Evolutionary conservation across 129 eudicot genomes (phyloP).

Genomic region (Flaveria sonorensis): DNA sequence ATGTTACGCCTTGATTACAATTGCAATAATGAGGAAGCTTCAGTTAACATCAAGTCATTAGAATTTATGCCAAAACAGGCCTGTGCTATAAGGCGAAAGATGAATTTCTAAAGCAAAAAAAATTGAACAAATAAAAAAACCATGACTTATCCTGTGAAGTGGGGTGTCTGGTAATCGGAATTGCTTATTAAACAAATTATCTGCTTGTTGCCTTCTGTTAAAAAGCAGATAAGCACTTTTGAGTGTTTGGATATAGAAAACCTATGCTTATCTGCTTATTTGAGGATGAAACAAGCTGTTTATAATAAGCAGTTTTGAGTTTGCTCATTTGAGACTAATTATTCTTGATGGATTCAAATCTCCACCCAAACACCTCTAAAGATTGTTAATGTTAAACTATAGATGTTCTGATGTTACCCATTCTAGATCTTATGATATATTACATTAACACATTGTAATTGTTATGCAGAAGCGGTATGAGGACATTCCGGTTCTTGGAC

Average conservation of each 20-base stretch:
- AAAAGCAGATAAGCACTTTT: too few relatives aligned
- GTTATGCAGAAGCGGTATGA: constrained; percentile 80
- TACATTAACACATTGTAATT: constrained; percentile 12
- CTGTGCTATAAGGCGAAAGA: background rate
- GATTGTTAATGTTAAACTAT: background rate
- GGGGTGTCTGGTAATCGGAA: background rate
- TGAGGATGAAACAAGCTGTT: background rate
- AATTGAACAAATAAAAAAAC: background rate
- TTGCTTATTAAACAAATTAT: background rate
- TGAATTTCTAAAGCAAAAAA: background rate
- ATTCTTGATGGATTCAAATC: background rate
- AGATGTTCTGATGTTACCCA: background rate
- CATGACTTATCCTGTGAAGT: background rate
- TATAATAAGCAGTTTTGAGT: background rate
- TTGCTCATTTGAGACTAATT: background rate
- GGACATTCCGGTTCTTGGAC: constrained; percentile 88
- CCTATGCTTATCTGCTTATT: background rate
- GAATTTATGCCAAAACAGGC: background rate
- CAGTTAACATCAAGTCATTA: background rate
- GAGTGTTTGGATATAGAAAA: background rate
- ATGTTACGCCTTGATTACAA: background rate
- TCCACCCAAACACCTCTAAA: background rate
- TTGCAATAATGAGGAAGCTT: background rate
- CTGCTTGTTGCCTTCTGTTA: background rate
- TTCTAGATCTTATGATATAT: background rate